These are phyloP conservation scores for Ogataea angusta DNA, from an alignment of 805 yeast species.

Conservation along the genomic window DNA sequence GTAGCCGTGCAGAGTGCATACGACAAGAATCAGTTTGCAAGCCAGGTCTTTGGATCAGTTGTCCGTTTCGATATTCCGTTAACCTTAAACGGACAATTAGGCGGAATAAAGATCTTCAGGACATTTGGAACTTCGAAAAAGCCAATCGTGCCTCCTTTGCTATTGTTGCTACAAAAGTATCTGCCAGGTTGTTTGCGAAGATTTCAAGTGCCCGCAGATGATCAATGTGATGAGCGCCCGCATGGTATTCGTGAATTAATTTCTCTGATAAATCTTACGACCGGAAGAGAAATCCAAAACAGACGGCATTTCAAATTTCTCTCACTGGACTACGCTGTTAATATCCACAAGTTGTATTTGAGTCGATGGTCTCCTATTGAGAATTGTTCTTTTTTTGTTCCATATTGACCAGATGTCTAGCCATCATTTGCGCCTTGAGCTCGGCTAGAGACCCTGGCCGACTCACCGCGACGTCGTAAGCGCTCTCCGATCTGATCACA, in stretches of 20 bases:
- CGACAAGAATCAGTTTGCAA: neutral
- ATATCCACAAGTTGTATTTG: neutral
- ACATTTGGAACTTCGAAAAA: no score
- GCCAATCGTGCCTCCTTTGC: no score
- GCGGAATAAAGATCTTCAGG: no score
- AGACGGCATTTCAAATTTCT: neutral
- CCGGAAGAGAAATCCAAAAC: neutral
- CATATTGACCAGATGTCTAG: conserved; percentile 35
- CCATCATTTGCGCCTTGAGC: conserved; percentile 41
- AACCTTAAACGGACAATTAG: no score
- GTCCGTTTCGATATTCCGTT: no score
- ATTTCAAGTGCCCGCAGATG: no score
- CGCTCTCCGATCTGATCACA: conserved; percentile 73
- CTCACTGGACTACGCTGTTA: neutral
- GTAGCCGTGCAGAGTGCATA: conserved; percentile 2
- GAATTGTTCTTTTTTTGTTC: conserved; percentile 25
- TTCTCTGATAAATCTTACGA: neutral
- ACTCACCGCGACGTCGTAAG: conserved; percentile 20
- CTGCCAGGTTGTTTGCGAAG: no score
- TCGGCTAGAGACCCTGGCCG: conserved; percentile 34
- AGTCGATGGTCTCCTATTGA: conserved; percentile 1
- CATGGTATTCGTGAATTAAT: no score
- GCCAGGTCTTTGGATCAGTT: no score
- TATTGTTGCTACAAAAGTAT: no score
- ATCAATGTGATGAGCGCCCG: no score